Evolutionary conservation across 345 rosid species (phyloP).

Genomic region (Turnera subulata): DNA sequence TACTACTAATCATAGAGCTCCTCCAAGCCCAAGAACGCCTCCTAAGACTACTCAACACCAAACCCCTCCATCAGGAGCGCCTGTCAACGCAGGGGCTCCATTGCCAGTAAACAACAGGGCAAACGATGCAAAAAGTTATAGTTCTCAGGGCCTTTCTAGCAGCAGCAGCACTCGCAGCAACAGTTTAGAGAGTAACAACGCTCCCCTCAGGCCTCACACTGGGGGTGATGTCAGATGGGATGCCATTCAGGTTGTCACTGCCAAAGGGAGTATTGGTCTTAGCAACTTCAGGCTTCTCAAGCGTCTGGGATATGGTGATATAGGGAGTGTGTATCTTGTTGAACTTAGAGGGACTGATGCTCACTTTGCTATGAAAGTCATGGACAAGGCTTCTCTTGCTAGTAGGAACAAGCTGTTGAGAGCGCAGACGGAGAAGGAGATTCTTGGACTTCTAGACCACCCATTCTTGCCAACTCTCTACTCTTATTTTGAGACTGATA

Average conservation of each 20-base stretch:
- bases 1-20: constrained; percentile 22
- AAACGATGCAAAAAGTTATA: constrained; percentile 9
- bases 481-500: constrained; percentile 35
- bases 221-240: constrained; percentile 91
- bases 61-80: constrained; percentile 11
- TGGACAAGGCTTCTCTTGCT: constrained; percentile 65
- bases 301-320: constrained; percentile 87
- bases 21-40: constrained; percentile 27
- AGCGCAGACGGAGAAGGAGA: constrained; percentile 35
- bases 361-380: constrained; percentile 57
- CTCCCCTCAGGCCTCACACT: constrained; percentile 74
- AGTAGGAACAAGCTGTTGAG: constrained; percentile 75
- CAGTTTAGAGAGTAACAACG: constrained; percentile 62
- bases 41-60: constrained; percentile 25
- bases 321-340: constrained; percentile 51
- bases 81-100: too few relatives aligned
- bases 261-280: constrained; percentile 56
- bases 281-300: constrained; percentile 76
- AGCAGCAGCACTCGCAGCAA: constrained; percentile 38
- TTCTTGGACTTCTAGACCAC: constrained; percentile 32
- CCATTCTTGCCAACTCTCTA: constrained; percentile 34
- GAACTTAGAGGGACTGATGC: constrained; percentile 66
- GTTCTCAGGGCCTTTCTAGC: background rate
- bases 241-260: constrained; percentile 47
- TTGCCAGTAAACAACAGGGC: constrained; percentile 11